Conservation (phyloP, 2,329 filamentous ascomycete species). For the Davidsoniella eucalypti region DNA sequence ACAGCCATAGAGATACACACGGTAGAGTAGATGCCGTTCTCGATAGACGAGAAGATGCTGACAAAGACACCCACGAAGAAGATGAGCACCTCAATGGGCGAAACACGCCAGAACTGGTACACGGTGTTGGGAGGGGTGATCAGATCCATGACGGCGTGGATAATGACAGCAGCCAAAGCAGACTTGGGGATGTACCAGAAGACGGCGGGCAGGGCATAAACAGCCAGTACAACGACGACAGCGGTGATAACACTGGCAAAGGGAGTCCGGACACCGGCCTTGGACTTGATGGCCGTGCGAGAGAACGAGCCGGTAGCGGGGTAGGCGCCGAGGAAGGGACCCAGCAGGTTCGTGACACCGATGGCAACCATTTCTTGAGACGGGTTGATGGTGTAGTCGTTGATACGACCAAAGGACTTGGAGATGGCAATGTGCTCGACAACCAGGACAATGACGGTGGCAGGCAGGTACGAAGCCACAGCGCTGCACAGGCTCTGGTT, state of each 20-base stretch:
- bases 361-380: conserved; percentile 95
- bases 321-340: conserved; percentile 73
- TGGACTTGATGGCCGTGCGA: conserved; percentile 90
- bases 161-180: conserved; percentile 73
- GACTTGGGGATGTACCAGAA: conserved; percentile 89
- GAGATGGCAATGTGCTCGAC: conserved; percentile 96
- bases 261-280: conserved; percentile 84
- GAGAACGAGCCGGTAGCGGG: conserved; percentile 92
- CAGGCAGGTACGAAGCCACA: conserved; percentile 51
- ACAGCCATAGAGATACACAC: conserved; percentile 53
- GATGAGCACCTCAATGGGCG: conserved; percentile 75
- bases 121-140: conserved; percentile 82
- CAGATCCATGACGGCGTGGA: conserved; percentile 85
- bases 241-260: conserved; percentile 83
- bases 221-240: conserved; percentile 68
- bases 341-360: conserved; percentile 75
- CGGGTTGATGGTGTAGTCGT: conserved; percentile 90
- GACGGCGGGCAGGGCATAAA: conserved; percentile 72
- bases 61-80: conserved; percentile 89
- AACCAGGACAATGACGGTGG: conserved; percentile 63
- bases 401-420: conserved; percentile 89
- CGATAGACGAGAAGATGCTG: conserved; percentile 74
- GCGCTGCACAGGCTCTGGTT: conserved; percentile 42
- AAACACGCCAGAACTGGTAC: conserved; percentile 90
- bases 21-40: conserved; percentile 76